Conservation (phyloP, 2,329 filamentous ascomycete genomes). For the Periconia macrospinosa region DNA sequence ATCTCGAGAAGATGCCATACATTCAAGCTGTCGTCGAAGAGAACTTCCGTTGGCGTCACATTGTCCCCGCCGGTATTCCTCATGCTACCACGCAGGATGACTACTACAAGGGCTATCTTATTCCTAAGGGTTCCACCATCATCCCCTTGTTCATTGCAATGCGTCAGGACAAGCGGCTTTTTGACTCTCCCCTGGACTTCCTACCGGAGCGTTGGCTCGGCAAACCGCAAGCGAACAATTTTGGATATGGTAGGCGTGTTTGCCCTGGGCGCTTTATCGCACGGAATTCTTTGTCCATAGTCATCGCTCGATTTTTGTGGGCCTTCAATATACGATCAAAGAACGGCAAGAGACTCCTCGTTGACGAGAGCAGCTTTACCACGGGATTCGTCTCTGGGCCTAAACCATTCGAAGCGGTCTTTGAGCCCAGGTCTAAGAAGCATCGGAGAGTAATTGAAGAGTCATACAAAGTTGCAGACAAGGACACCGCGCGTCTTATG, state of each 20-base stretch:
- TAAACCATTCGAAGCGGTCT: slow-evolving; percentile 26
- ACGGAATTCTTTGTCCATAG: slow-evolving; percentile 46
- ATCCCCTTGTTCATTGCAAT: slow-evolving; percentile 39
- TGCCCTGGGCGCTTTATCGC: slow-evolving; percentile 42
- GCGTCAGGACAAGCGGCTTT: slow-evolving; percentile 31
- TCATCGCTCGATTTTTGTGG: slow-evolving; percentile 55
- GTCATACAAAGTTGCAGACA: slow-evolving; percentile 15
- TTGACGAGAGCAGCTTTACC: slow-evolving; percentile 26
- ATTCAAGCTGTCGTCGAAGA: slow-evolving; percentile 33
- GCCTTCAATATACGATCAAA: slow-evolving; percentile 49
- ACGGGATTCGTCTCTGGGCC: slow-evolving; percentile 24
- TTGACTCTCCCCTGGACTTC: slow-evolving; percentile 32
- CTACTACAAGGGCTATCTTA: slow-evolving; percentile 49
- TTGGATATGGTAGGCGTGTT: slow-evolving; percentile 56
- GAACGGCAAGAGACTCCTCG: slow-evolving; percentile 6
- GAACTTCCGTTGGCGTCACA: slow-evolving; percentile 34
- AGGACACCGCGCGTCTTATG: slow-evolving; percentile 8
- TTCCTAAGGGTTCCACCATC: slow-evolving; percentile 47
- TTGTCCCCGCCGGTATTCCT: slow-evolving; percentile 46
- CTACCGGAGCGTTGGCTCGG: slow-evolving; percentile 40
- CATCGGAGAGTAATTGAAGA: slow-evolving; percentile 19
- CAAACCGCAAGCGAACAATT: slow-evolving; percentile 21
- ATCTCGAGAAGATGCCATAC: slow-evolving; percentile 28
- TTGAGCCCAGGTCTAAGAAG: slow-evolving; percentile 23
- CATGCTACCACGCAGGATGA: slow-evolving; percentile 52